Evolutionary conservation across 495 filamentous ascomycete species (phyloP).

Genomic region (Tuber microsphaerosporum): DNA sequence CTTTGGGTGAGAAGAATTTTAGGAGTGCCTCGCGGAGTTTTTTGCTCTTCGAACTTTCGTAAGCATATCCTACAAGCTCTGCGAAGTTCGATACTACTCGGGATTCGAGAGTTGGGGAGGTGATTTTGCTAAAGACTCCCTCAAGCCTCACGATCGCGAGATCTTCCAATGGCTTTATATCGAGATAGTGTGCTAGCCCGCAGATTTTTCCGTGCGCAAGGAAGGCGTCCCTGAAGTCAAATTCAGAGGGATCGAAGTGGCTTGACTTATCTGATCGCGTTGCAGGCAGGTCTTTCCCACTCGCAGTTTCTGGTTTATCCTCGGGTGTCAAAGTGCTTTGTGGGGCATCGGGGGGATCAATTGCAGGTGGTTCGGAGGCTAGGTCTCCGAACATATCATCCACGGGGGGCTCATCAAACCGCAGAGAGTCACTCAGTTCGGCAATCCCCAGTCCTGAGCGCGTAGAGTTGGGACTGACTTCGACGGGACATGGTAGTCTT

Average conservation of each 20-base stretch:
- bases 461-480: not conserved
- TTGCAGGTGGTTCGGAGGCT: not conserved
- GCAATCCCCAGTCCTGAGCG: not conserved
- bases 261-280: not conserved
- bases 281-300: not conserved
- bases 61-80: slow-evolving; percentile 22
- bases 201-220: slow-evolving; percentile 20
- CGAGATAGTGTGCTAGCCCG: slow-evolving; percentile 14
- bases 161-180: slow-evolving; percentile 11
- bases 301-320: not conserved
- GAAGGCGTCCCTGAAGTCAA: slow-evolving; percentile 26
- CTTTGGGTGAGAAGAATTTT: slow-evolving; percentile 21
- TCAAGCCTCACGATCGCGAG: slow-evolving; percentile 15
- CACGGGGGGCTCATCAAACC: not conserved
- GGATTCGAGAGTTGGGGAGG: slow-evolving; percentile 4
- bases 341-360: not conserved
- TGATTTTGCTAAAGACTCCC: slow-evolving; percentile 22
- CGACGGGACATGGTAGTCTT: not conserved
- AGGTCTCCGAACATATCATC: not conserved
- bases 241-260: slow-evolving; percentile 10
- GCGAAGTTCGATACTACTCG: slow-evolving; percentile 18
- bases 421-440: not conserved
- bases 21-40: slow-evolving; percentile 19
- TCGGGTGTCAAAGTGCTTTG: not conserved
- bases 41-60: slow-evolving; percentile 7